Evolutionary conservation across 1,284 basidiomycete genomes (phyloP).

Genomic region (Mycosarcoma mackinlayi): DNA sequence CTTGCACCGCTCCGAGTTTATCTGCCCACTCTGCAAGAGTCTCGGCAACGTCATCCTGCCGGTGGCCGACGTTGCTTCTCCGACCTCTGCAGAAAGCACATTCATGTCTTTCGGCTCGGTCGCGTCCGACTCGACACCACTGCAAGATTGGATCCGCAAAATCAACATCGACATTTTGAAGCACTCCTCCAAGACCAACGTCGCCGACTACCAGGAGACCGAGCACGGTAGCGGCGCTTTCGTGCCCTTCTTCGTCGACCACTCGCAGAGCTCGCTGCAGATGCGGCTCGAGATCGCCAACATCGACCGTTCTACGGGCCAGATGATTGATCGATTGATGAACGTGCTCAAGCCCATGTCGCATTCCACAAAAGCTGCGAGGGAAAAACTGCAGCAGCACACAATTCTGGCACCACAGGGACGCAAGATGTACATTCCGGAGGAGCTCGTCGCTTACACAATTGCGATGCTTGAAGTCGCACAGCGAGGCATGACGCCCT

Average conservation of each 20-base stretch:
- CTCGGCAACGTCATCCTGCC: slow-evolving; percentile 94
- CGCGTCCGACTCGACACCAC: slow-evolving; percentile 36
- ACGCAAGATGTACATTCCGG: slow-evolving; percentile 63
- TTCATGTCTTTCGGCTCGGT: slow-evolving; percentile 32
- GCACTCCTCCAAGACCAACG: slow-evolving; percentile 52
- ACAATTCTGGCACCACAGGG: slow-evolving; percentile 61
- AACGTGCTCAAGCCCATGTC: slow-evolving; percentile 63
- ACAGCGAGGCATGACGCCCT: slow-evolving; percentile 58
- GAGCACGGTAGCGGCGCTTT: slow-evolving; percentile 65
- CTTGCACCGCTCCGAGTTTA: slow-evolving; percentile 89
- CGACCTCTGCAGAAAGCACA: slow-evolving; percentile 1
- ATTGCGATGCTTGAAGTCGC: slow-evolving; percentile 62
- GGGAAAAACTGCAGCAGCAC: slow-evolving; percentile 51
- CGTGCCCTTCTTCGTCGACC: slow-evolving; percentile 56
- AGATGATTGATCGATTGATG: slow-evolving; percentile 63
- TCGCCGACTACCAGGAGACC: slow-evolving; percentile 56
- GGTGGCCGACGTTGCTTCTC: slow-evolving; percentile 71
- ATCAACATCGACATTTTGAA: slow-evolving; percentile 68
- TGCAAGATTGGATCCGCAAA: slow-evolving; percentile 66
- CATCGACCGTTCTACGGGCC: slow-evolving; percentile 48
- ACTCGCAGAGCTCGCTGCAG: slow-evolving; percentile 41
- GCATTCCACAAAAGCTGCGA: slow-evolving; percentile 38
- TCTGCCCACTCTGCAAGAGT: slow-evolving; percentile 98
- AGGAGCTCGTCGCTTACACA: slow-evolving; percentile 66
- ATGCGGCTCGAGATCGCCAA: slow-evolving; percentile 43